Evolutionary conservation across 2,329 filamentous ascomycete species (phyloP), one percentile per base, ranked within the genome.

Genomic region (Ceratocystis eucalypticola): DNA sequence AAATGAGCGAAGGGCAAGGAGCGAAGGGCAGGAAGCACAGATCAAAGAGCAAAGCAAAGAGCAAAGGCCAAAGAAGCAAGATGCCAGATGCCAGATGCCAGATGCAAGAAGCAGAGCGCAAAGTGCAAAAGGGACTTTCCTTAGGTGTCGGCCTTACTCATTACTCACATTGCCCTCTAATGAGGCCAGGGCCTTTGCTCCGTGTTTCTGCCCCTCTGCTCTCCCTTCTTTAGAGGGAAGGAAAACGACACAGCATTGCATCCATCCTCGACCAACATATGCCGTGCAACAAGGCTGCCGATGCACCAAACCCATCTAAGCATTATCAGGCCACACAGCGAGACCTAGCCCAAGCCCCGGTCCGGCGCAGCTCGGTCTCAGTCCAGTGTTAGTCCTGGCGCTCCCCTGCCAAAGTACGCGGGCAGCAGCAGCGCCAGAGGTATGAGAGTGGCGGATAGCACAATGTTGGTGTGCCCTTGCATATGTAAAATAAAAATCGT

Each of bases 201-300:
- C 37, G 37, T 41, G 37, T 41, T 41, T 41, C 37, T 41, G 10
- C 8, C 10, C 33, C 37, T 41, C 25, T 5, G 3, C 25, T 5
- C 37, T 41, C 33, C 33, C 8, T 12, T 37, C 33, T 37, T 10
- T 37, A 55, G 8, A 25, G 17, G 48, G 20, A 12, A 30, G 15
- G 33, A 59, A 59, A 17, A 59, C 28, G 55, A 50, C 28, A 33
- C 55, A 25, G 4, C 28, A 59, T n/a, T 53, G 48, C 12, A 59
- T 33, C 17, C n/a, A 17, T n/a, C 28, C 55, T 59, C 28, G 28
- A 59, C 25, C 25, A 33, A 17, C 55, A 59, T 59, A 59, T 59
- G 55, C 55, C 6, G 55, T 59, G 55, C 55, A 59, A 59, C 55
- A 33, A 59, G n/a, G 55, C 25, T 59, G 28, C n/a, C 28, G 55